Conservation (phyloP, 768 basidiomycete species). For the Mycena filopes region DNA sequence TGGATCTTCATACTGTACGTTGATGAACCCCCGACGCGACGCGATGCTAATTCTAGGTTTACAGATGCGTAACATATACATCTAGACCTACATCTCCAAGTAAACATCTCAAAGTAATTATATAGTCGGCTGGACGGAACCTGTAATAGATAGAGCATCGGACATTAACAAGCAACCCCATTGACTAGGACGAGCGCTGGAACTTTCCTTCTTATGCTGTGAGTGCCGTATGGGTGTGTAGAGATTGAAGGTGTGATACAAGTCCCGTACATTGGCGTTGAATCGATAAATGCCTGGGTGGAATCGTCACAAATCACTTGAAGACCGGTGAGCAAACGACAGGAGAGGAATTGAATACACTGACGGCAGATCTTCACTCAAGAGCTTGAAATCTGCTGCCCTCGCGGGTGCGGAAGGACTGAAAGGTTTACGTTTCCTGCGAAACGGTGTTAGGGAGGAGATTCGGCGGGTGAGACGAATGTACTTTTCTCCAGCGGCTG, state of each 20-base stretch:
- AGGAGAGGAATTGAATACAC: background rate
- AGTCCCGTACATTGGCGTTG: too few species aligned
- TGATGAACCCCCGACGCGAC: too few species aligned
- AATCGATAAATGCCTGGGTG: too few species aligned
- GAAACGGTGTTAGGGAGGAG: background rate
- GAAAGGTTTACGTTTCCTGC: conserved; percentile 79
- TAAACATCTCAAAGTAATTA: background rate
- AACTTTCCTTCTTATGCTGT: too few species aligned
- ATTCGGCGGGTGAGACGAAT: conserved; percentile 39
- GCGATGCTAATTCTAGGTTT: background rate
- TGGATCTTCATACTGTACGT: conserved; percentile 85
- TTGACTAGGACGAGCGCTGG: background rate
- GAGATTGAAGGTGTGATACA: too few species aligned
- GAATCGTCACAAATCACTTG: conserved; percentile 17
- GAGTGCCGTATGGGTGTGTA: too few species aligned
- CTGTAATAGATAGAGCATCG: background rate
- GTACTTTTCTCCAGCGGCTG: conserved; percentile 95
- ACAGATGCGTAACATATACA: conserved; percentile 25
- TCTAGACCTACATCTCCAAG: conserved; percentile 13
- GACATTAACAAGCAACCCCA: background rate
- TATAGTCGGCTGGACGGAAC: conserved; percentile 7
- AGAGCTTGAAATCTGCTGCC: conserved; percentile 71
- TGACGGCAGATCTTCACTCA: conserved; percentile 68
- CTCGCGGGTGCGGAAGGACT: conserved; percentile 86
- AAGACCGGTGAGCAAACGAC: background rate